Percentiles rank a stretch among this genome's conserved stretches.
phyloP scores from a whole-genome alignment of 306 rosid species.

The Vachellia pachyceras region DNA sequence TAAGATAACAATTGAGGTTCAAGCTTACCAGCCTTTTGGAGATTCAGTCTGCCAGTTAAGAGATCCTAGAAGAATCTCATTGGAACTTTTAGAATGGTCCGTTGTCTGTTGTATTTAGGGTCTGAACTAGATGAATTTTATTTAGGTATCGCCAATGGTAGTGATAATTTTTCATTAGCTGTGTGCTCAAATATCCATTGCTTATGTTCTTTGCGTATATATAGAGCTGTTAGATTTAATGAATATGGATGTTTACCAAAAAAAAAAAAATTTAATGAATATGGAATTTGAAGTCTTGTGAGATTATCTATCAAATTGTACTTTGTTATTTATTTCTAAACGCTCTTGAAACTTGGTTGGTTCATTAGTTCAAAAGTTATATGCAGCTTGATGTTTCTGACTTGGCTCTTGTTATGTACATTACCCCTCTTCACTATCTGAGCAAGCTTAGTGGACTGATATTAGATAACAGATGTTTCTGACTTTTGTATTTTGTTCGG shows the following conservation, averaged over 20 bases:
- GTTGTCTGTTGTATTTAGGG: slow-evolving; percentile 2
- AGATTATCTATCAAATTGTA: not conserved
- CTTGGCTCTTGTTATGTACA: not conserved
- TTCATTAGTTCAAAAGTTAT: not conserved
- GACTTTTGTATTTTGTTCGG: not conserved
- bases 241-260: too few species aligned
- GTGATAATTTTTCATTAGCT: not conserved
- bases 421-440: slow-evolving; percentile 13
- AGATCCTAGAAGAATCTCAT: not conserved
- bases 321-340: not conserved
- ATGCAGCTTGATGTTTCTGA: slow-evolving; percentile 1
- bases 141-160: not conserved
- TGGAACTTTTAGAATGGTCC: not conserved
- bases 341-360: not conserved
- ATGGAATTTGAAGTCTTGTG: not conserved
- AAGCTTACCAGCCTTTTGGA: not conserved
- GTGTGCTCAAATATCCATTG: not conserved
- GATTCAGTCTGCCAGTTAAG: not conserved
- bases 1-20: not conserved
- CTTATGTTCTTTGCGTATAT: not conserved
- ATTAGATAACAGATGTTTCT: not conserved
- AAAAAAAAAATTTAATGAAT: not conserved
- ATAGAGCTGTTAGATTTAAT: not conserved
- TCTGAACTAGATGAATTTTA: not conserved
- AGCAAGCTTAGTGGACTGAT: not conserved